Evolutionary conservation across 495 filamentous ascomycete genomes (phyloP).

Genomic region (Tuber calosporum): DNA sequence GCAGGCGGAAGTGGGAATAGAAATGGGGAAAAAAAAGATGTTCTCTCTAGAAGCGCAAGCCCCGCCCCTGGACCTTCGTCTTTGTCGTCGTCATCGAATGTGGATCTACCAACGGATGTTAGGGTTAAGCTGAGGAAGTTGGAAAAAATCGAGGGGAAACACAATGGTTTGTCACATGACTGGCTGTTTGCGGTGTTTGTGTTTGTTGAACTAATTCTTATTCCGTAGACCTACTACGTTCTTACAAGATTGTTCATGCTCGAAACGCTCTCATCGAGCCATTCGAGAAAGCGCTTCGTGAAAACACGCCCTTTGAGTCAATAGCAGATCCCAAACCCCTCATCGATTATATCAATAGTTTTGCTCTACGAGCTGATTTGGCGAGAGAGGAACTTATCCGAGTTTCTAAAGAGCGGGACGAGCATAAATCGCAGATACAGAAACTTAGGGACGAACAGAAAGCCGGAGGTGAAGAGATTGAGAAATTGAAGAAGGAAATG

Average conservation of each 20-base stretch:
- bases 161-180: constrained; percentile 56
- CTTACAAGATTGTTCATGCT: constrained; percentile 83
- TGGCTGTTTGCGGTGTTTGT: constrained; percentile 6
- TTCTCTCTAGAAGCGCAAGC: neutral
- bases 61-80: constrained; percentile 3
- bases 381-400: constrained; percentile 87
- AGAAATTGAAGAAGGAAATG: constrained; percentile 20
- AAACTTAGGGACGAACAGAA: constrained; percentile 53
- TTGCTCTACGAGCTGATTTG: constrained; percentile 80
- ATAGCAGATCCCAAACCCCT: constrained; percentile 78
- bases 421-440: constrained; percentile 65
- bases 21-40: constrained; percentile 6
- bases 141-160: constrained; percentile 77
- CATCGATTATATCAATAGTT: constrained; percentile 87
- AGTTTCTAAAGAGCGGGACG: constrained; percentile 71
- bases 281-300: constrained; percentile 81
- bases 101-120: constrained; percentile 70
- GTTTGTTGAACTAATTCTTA: constrained; percentile 13
- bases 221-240: constrained; percentile 69
- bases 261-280: constrained; percentile 77
- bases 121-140: constrained; percentile 64
- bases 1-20: neutral
- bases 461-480: constrained; percentile 38
- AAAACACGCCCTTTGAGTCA: constrained; percentile 82
- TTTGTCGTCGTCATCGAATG: constrained; percentile 33